Conservation (phyloP, 352 stramenopile genomes). For the Thraustochytrium striatum region DNA sequence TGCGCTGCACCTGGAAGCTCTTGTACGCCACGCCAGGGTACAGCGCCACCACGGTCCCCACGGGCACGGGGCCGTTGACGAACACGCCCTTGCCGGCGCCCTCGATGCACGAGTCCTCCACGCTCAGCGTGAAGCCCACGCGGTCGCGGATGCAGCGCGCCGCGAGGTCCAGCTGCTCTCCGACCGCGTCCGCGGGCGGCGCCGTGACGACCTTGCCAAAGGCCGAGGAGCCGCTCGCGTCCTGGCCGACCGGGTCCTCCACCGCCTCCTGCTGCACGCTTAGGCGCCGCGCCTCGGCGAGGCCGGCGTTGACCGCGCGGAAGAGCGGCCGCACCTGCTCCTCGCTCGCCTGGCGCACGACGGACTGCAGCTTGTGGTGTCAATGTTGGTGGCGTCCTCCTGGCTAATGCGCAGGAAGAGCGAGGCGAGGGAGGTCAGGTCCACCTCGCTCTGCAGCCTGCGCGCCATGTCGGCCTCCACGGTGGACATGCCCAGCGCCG, state of each 20-base stretch:
- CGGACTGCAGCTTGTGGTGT: background rate
- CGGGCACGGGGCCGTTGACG: background rate
- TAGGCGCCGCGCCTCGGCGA: background rate
- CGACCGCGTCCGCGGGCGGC: background rate
- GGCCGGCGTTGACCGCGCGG: background rate
- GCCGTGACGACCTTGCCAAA: background rate
- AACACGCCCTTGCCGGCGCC: constrained; percentile 13
- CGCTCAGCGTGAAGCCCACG: background rate
- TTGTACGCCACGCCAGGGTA: constrained; percentile 14
- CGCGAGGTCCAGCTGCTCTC: background rate
- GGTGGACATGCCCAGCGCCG: background rate
- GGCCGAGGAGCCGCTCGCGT: background rate
- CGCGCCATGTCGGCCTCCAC: background rate
- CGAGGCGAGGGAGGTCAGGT: background rate
- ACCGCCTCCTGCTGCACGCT: background rate
- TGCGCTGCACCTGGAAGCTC: constrained; percentile 39
- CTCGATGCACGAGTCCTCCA: background rate
- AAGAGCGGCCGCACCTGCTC: background rate
- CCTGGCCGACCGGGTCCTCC: background rate
- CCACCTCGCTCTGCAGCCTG: background rate
- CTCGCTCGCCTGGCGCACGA: background rate
- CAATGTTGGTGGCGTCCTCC: background rate
- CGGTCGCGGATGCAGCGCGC: background rate
- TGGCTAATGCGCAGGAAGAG: background rate
- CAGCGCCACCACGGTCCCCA: constrained; percentile 16